Percentiles rank a stretch among this genome's conserved stretches.
These are phyloP conservation scores for Russula brevipes DNA, from an alignment of 768 basidiomycete genomes.

Conservation along the genomic window DNA sequence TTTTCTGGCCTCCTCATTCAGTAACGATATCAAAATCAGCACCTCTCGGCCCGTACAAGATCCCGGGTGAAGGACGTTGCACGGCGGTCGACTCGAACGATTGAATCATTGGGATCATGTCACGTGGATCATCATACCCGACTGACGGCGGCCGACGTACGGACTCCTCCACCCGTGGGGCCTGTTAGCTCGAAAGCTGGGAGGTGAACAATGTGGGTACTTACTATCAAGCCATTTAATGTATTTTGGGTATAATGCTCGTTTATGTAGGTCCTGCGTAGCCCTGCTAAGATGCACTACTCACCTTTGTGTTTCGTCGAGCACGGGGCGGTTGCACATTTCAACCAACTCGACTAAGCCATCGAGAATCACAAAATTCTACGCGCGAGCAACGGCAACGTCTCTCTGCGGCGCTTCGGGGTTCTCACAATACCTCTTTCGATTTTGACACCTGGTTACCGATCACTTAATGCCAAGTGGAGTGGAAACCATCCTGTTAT, in stretches of 20 bases:
- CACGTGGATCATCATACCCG: background rate
- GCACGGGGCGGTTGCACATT: too few species aligned
- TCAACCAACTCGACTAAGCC: too few species aligned
- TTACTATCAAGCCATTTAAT: background rate
- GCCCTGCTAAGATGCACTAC: background rate
- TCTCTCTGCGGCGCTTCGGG: background rate
- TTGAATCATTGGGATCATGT: constrained; percentile 1
- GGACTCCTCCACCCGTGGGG: too few species aligned
- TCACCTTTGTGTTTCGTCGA: too few species aligned
- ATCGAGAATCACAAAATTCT: background rate
- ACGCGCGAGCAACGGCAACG: background rate
- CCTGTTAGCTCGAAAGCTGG: background rate
- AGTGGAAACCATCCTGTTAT: background rate
- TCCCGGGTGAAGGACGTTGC: background rate
- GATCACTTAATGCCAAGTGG: background rate
- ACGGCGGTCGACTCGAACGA: background rate
- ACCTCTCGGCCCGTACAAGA: background rate
- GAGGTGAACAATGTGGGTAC: background rate
- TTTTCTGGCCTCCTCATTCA: background rate
- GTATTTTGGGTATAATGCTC: background rate
- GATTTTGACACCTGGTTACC: too few species aligned
- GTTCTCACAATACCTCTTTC: background rate
- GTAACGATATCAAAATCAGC: background rate
- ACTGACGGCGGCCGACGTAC: too few species aligned
- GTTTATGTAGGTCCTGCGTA: background rate